These are phyloP conservation scores for Basidiobolus meristosporus DNA, from an alignment of 371 early-diverging fungal species.

Conservation along the genomic window DNA sequence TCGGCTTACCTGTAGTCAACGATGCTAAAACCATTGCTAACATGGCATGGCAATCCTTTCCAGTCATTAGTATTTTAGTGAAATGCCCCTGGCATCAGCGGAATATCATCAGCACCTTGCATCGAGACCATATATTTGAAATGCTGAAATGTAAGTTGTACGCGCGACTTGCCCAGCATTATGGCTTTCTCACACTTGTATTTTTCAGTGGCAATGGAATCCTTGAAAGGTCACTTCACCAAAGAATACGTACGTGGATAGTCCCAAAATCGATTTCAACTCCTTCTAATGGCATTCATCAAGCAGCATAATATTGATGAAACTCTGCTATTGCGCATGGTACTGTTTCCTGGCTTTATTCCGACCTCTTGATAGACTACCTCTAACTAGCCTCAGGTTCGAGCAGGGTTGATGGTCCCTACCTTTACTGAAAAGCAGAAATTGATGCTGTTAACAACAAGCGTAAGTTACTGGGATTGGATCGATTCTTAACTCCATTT, in stretches of 20 bases:
- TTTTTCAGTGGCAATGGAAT: conserved; percentile 16
- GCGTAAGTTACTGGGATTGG: too few relatives aligned
- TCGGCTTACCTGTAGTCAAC: too few relatives aligned
- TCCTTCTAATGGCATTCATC: too few relatives aligned
- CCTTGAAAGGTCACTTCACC: conserved; percentile 19
- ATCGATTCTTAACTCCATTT: too few relatives aligned
- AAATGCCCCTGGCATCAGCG: conserved; percentile 46
- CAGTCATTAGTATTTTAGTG: conserved; percentile 27
- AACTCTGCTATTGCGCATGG: conserved; percentile 20
- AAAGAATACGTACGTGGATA: conserved; percentile 14
- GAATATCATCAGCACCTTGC: conserved; percentile 22
- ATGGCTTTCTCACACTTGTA: too few relatives aligned
- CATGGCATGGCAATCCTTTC: too few relatives aligned
- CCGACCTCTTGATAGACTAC: too few relatives aligned
- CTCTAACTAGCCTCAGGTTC: too few relatives aligned
- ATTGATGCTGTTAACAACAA: conserved; percentile 14
- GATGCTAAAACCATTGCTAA: too few relatives aligned
- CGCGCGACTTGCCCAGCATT: too few relatives aligned
- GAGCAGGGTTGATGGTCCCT: conserved; percentile 10
- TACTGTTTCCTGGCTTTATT: conserved; percentile 23
- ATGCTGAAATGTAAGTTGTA: conserved; percentile 17
- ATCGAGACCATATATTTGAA: conserved; percentile 44
- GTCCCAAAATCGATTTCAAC: too few relatives aligned
- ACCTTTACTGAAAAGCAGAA: conserved; percentile 46
- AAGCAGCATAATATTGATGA: conserved; percentile 17